Percentiles rank a stretch among this genome's conserved stretches.
phyloP scores from a whole-genome alignment of 495 filamentous ascomycete genomes.

The Glutinoglossum americanum region DNA sequence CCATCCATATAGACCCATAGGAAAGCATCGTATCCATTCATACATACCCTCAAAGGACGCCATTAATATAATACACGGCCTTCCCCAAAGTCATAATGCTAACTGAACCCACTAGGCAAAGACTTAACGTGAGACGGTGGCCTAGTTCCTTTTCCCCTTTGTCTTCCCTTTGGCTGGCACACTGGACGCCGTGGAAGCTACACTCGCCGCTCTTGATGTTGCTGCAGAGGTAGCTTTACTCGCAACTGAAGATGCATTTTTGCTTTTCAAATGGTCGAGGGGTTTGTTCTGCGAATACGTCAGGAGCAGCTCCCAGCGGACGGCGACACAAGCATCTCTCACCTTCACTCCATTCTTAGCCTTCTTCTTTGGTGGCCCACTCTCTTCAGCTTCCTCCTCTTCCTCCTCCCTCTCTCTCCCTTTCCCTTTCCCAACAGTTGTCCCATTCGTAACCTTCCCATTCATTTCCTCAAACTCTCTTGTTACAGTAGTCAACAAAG shows the following conservation, averaged over 20 bases:
- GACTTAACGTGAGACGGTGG: neutral
- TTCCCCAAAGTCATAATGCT: neutral
- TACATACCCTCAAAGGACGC: neutral
- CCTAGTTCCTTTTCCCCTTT: conserved; percentile 2
- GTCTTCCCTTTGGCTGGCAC: conserved; percentile 1
- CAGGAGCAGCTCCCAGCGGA: neutral
- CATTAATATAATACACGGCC: neutral
- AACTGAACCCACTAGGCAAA: neutral
- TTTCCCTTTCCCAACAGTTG: conserved; percentile 39
- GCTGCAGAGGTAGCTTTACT: conserved; percentile 2
- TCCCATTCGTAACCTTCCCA: conserved; percentile 22
- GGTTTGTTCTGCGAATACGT: neutral
- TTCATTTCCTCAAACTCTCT: conserved; percentile 71
- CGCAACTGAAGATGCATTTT: neutral
- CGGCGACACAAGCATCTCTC: conserved; percentile 3
- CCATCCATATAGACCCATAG: neutral
- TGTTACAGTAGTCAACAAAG: conserved; percentile 77
- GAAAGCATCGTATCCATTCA: neutral
- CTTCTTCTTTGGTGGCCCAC: conserved; percentile 80
- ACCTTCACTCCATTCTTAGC: conserved; percentile 61
- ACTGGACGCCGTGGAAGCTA: conserved; percentile 2
- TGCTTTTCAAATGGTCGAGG: conserved; percentile 1
- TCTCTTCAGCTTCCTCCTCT: conserved; percentile 48
- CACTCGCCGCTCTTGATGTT: conserved; percentile 1
- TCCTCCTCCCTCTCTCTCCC: conserved; percentile 53